phyloP scores from a whole-genome alignment of 2,329 filamentous ascomycete species.

The Nigrospora sphaerica region DNA sequence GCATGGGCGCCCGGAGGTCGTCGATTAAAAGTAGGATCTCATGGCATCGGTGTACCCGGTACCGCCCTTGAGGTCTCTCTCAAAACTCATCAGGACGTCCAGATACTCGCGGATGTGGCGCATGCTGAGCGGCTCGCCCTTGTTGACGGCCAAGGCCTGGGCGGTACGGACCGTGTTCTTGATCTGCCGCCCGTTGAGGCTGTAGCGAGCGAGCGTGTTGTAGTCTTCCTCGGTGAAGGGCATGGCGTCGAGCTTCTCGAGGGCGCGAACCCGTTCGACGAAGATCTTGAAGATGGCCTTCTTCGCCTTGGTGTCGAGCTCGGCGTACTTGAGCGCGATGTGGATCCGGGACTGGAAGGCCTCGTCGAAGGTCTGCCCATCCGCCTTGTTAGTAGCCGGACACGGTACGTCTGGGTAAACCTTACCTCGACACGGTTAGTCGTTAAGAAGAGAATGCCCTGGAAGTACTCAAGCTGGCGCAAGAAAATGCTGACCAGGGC shows the following conservation, averaged over 20 bases:
- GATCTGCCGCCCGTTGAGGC: conserved; percentile 62
- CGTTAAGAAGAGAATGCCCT: conserved; percentile 83
- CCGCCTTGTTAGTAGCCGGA: conserved; percentile 4
- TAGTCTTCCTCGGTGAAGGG: conserved; percentile 62
- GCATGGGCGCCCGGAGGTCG: no score
- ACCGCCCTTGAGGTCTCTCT: conserved; percentile 75
- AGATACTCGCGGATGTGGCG: conserved; percentile 73
- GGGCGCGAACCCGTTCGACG: conserved; percentile 57
- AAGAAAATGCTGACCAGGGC: conserved; percentile 83
- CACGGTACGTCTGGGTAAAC: not conserved
- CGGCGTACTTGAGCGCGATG: conserved; percentile 74
- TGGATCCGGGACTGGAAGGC: conserved; percentile 87
- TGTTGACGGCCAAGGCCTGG: conserved; percentile 74
- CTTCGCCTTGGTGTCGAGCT: conserved; percentile 64
- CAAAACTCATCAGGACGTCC: conserved; percentile 78
- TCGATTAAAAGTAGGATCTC: not conserved
- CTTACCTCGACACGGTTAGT: conserved; percentile 71
- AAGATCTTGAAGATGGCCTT: conserved; percentile 80
- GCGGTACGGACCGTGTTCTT: conserved; percentile 83
- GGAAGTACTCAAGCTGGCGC: conserved; percentile 82
- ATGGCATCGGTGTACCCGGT: conserved; percentile 65
- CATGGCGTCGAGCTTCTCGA: conserved; percentile 45
- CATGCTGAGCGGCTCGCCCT: conserved; percentile 66
- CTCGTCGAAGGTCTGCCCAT: conserved; percentile 72
- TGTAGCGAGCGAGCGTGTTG: conserved; percentile 57